These are phyloP conservation scores for Suhomyces coccinellae DNA, from an alignment of 1,139 yeast species.

Conservation along the genomic window DNA sequence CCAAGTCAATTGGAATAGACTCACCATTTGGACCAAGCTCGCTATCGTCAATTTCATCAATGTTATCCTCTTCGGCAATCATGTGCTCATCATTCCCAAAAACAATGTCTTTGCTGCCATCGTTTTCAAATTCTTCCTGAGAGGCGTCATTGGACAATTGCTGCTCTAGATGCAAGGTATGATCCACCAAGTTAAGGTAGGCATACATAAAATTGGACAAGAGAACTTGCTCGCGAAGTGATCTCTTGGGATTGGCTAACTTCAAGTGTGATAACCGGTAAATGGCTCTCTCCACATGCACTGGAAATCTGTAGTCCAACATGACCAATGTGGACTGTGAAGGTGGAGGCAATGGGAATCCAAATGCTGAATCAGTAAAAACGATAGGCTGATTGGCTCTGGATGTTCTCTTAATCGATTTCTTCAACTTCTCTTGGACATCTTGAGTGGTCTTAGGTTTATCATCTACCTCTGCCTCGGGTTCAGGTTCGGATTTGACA, in stretches of 20 bases:
- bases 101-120: constrained; percentile 14
- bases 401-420: constrained; percentile 45
- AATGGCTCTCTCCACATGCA: constrained; percentile 94
- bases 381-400: constrained; percentile 69
- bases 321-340: constrained; percentile 72
- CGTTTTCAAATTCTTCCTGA: constrained; percentile 20
- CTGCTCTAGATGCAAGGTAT: constrained; percentile 74
- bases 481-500: constrained; percentile 9
- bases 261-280: constrained; percentile 89
- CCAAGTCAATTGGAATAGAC: constrained; percentile 22
- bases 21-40: constrained; percentile 16
- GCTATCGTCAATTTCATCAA: constrained; percentile 15
- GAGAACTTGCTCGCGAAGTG: constrained; percentile 86
- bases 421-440: constrained; percentile 48
- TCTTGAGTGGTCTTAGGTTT: constrained; percentile 42
- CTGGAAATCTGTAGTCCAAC: constrained; percentile 85
- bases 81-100: constrained; percentile 12
- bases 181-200: constrained; percentile 89
- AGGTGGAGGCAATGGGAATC: constrained; percentile 81
- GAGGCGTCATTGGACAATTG: constrained; percentile 25
- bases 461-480: constrained; percentile 11
- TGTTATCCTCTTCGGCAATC: constrained; percentile 16
- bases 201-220: constrained; percentile 97
- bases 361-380: constrained; percentile 81
- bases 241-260: constrained; percentile 90